A percentile compares a stretch with the other conserved stretches of the same genome.
phyloP scores from a whole-genome alignment of 306 rosid species.

The Cercis canadensis region DNA sequence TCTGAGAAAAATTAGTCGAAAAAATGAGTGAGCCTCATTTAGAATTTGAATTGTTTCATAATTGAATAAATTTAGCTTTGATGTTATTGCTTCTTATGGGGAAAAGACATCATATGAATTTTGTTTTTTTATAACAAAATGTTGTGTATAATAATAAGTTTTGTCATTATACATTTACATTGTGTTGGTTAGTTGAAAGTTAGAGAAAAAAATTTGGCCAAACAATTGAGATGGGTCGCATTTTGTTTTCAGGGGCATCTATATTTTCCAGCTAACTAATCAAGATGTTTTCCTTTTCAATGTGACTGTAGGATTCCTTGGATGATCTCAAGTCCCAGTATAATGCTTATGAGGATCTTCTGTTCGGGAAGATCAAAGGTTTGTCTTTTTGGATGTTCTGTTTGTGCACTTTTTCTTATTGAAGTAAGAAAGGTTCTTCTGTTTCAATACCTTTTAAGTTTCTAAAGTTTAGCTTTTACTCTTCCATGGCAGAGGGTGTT shows the following conservation, averaged over 20 bases:
- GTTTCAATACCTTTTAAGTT: constrained; percentile 17
- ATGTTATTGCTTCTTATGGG: not conserved
- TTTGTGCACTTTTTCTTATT: constrained; percentile 12
- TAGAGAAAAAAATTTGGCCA: not conserved
- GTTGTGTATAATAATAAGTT: not conserved
- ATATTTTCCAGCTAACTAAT: constrained; percentile 15
- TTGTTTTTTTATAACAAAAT: not conserved
- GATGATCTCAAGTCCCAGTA: constrained; percentile 70
- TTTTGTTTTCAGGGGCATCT: not conserved
- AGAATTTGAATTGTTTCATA: constrained; percentile 10
- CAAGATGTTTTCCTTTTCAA: constrained; percentile 10
- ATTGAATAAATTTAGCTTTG: not conserved
- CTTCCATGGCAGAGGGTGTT: constrained; percentile 67
- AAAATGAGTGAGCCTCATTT: not conserved
- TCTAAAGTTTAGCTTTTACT: constrained; percentile 14
- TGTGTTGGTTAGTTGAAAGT: constrained; percentile 5
- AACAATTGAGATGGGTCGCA: constrained; percentile 1
- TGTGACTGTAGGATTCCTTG: constrained; percentile 58
- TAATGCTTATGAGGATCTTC: constrained; percentile 60
- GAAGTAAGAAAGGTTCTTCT: not conserved
- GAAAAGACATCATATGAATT: not conserved
- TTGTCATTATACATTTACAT: not conserved
- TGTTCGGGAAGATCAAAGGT: constrained; percentile 85
- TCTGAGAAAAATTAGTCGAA: not conserved
- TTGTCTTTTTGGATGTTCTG: constrained; percentile 12